Percentiles rank a stretch among this genome's conserved stretches.
These are phyloP conservation scores for Glycine latifolia DNA, from an alignment of 306 rosid species.

Conservation along the genomic window DNA sequence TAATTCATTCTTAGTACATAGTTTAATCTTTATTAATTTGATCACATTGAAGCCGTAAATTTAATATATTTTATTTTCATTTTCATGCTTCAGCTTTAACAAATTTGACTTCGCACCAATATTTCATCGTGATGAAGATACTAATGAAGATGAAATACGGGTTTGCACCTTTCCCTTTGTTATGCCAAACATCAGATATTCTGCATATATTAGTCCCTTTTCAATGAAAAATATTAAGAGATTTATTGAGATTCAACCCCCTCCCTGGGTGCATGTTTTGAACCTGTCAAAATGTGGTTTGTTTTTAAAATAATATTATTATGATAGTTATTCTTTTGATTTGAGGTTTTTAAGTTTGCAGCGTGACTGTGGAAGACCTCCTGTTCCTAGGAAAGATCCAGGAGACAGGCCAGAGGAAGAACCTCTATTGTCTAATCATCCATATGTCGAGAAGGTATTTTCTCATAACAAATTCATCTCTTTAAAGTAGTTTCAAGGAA, in stretches of 20 bases:
- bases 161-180: conserved; percentile 61
- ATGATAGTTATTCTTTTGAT: conserved; percentile 36
- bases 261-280: conserved; percentile 7
- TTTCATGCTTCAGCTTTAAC: conserved; percentile 74
- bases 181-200: conserved; percentile 5
- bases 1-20: conserved; percentile 21
- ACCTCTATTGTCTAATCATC: conserved; percentile 86
- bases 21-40: conserved; percentile 35
- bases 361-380: conserved; percentile 95
- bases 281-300: conserved; percentile 20
- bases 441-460: conserved; percentile 86
- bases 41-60: conserved; percentile 34
- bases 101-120: conserved; percentile 90
- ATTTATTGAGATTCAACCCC: conserved; percentile 4
- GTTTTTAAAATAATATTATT: conserved; percentile 20
- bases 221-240: background rate
- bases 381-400: conserved; percentile 88
- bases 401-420: conserved; percentile 89
- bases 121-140: conserved; percentile 81
- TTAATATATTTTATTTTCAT: conserved; percentile 45
- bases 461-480: conserved; percentile 29
- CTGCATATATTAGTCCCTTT: background rate
- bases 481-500: conserved; percentile 36
- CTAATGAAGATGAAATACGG: conserved; percentile 83
- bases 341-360: conserved; percentile 49